phyloP scores from a whole-genome alignment of 1,139 yeast species.

The Suhomyces chickasaworum region DNA sequence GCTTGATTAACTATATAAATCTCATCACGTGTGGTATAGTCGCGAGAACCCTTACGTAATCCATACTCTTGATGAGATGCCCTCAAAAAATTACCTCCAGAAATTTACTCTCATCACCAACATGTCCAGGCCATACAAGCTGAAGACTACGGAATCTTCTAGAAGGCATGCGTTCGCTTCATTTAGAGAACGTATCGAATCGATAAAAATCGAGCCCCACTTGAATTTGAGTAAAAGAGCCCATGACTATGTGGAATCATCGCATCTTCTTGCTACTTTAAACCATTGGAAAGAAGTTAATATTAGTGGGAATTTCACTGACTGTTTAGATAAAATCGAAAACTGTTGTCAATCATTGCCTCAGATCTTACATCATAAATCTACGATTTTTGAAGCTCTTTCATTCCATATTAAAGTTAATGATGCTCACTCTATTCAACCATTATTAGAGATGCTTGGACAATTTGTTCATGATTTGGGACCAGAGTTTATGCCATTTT shows the following conservation, averaged over 20 bases:
- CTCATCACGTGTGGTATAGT: too few relatives aligned
- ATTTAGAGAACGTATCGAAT: slow-evolving; percentile 80
- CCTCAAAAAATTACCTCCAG: slow-evolving; percentile 7
- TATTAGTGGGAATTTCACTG: slow-evolving; percentile 70
- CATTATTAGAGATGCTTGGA: slow-evolving; percentile 75
- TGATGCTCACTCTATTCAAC: slow-evolving; percentile 76
- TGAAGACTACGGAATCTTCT: slow-evolving; percentile 53
- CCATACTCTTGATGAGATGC: slow-evolving; percentile 15
- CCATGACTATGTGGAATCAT: slow-evolving; percentile 69
- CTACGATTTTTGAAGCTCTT: slow-evolving; percentile 58
- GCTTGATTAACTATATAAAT: too few relatives aligned
- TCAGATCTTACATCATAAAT: slow-evolving; percentile 73
- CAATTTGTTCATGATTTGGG: slow-evolving; percentile 94
- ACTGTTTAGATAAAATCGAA: slow-evolving; percentile 59
- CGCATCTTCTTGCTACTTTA: slow-evolving; percentile 77
- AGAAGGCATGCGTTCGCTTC: slow-evolving; percentile 70
- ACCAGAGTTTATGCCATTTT: slow-evolving; percentile 80
- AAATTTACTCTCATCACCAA: background rate
- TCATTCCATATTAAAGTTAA: slow-evolving; percentile 50
- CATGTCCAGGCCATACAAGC: slow-evolving; percentile 16
- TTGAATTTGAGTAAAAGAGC: slow-evolving; percentile 63
- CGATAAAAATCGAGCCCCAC: slow-evolving; percentile 82
- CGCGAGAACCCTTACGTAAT: background rate
- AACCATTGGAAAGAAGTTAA: slow-evolving; percentile 90
- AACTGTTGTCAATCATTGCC: slow-evolving; percentile 70